A percentile compares a stretch with the other conserved stretches of the same genome.
phyloP scores from a whole-genome alignment of 2,329 filamentous ascomycete species.

The Xylariales sp. region DNA sequence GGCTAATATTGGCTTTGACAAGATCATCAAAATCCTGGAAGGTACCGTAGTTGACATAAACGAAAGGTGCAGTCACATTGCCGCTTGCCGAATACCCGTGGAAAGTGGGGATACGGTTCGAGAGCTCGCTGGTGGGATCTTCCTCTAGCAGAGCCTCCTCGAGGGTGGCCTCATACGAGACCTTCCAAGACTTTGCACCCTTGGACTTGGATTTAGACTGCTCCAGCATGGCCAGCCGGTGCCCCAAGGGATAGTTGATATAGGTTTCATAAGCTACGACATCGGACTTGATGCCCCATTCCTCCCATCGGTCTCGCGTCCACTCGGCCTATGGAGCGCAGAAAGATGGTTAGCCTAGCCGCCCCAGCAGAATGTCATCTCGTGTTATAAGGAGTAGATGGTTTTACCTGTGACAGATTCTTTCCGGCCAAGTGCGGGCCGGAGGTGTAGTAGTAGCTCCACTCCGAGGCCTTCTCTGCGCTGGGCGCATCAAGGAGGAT shows the following conservation, averaged over 20 bases:
- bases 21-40: slow-evolving; percentile 83
- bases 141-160: slow-evolving; percentile 82
- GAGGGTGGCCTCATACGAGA: slow-evolving; percentile 75
- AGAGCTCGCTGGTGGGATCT: slow-evolving; percentile 71
- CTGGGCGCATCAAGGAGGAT: slow-evolving; percentile 57
- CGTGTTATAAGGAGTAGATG: no score
- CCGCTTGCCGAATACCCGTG: slow-evolving; percentile 92
- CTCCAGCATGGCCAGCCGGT: slow-evolving; percentile 63
- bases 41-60: slow-evolving; percentile 90
- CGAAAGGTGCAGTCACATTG: slow-evolving; percentile 82
- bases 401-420: slow-evolving; percentile 64
- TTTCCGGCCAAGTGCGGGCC: slow-evolving; percentile 73
- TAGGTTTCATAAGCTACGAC: slow-evolving; percentile 73
- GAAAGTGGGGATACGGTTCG: slow-evolving; percentile 79
- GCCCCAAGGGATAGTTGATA: slow-evolving; percentile 71
- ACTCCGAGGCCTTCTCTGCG: slow-evolving; percentile 57
- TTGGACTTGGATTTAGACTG: slow-evolving; percentile 29
- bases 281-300: slow-evolving; percentile 61
- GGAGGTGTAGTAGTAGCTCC: slow-evolving; percentile 74
- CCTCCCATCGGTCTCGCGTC: slow-evolving; percentile 70
- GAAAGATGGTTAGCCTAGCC: neutral
- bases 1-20: slow-evolving; percentile 64
- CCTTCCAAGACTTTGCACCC: slow-evolving; percentile 40
- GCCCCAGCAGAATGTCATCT: neutral
- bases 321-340: slow-evolving; percentile 53